Conservation (phyloP, 345 rosid genomes). For the Hibiscus mutabilis region DNA sequence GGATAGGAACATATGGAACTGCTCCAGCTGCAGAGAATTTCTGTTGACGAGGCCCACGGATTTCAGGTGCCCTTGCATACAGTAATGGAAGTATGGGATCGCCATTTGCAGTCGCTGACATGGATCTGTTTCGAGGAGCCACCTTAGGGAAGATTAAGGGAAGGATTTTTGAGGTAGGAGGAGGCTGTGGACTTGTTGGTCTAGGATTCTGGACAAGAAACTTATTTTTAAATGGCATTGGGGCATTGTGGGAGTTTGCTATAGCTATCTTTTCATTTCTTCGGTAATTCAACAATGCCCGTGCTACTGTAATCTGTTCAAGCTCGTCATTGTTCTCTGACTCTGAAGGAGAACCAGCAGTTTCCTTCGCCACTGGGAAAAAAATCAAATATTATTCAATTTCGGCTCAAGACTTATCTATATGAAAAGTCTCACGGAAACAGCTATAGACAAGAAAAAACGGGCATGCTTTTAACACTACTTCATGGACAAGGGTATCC, state of each 20-base stretch:
- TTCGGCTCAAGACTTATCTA: background rate
- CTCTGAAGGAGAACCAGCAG: constrained; percentile 59
- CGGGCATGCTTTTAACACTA: too few relatives aligned
- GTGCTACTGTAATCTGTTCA: constrained; percentile 85
- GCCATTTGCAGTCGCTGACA: constrained; percentile 25
- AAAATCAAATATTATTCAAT: constrained; percentile 4
- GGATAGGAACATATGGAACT: constrained; percentile 69
- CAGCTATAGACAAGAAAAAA: too few relatives aligned
- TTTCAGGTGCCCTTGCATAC: constrained; percentile 30
- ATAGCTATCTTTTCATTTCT: constrained; percentile 68
- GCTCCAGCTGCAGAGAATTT: constrained; percentile 72
- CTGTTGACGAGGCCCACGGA: constrained; percentile 31
- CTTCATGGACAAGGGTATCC: background rate
- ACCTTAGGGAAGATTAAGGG: constrained; percentile 72
- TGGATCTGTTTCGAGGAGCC: constrained; percentile 45
- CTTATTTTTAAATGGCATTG: constrained; percentile 61
- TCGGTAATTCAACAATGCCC: constrained; percentile 65
- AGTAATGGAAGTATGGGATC: constrained; percentile 10
- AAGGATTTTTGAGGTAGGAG: constrained; percentile 74
- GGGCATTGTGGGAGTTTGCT: constrained; percentile 39
- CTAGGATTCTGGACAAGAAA: constrained; percentile 56
- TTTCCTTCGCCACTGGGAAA: constrained; percentile 85
- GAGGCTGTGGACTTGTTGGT: constrained; percentile 82
- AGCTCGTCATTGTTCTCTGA: constrained; percentile 78
- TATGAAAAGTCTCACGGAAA: too few relatives aligned